Evolutionary conservation across 2,329 filamentous ascomycete species (phyloP).

Genomic region (Xylariales sp.): DNA sequence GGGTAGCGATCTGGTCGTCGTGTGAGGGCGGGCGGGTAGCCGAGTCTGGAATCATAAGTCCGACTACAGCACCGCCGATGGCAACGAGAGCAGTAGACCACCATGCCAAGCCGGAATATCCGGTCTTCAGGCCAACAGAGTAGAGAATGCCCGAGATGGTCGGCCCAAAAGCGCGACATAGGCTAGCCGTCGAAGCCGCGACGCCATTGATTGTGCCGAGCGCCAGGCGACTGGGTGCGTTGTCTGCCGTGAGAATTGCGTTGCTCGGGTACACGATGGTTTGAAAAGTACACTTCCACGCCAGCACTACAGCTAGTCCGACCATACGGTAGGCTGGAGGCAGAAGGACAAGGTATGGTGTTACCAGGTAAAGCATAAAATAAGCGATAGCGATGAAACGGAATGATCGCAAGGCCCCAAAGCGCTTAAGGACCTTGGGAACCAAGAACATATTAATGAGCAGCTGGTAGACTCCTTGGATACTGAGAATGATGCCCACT

Average conservation of each 20-base stretch:
- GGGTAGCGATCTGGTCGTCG: constrained; percentile 7
- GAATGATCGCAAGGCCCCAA: constrained; percentile 86
- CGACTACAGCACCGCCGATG: constrained; percentile 77
- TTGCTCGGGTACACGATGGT: constrained; percentile 92
- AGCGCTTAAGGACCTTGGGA: constrained; percentile 76
- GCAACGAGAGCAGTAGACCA: constrained; percentile 88
- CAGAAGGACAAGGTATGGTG: constrained; percentile 89
- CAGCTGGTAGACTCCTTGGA: constrained; percentile 91
- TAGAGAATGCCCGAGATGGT: constrained; percentile 89
- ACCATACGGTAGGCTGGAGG: constrained; percentile 77
- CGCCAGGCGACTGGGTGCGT: constrained; percentile 83
- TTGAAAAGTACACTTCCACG: constrained; percentile 94
- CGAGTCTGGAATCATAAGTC: constrained; percentile 78
- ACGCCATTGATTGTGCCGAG: constrained; percentile 94
- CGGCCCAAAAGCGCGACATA: constrained; percentile 89
- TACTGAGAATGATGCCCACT: constrained; percentile 87
- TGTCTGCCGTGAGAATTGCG: constrained; percentile 88
- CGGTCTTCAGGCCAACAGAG: constrained; percentile 79
- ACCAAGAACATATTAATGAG: constrained; percentile 87
- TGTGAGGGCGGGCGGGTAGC: constrained; percentile 48
- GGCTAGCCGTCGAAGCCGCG: constrained; percentile 88
- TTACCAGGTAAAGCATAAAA: constrained; percentile 86
- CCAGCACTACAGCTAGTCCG: constrained; percentile 80
- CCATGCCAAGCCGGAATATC: constrained; percentile 91
- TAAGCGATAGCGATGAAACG: constrained; percentile 83